Conservation (phyloP, 495 filamentous ascomycete species). For the Melanomma pulvis-pyrius region DNA sequence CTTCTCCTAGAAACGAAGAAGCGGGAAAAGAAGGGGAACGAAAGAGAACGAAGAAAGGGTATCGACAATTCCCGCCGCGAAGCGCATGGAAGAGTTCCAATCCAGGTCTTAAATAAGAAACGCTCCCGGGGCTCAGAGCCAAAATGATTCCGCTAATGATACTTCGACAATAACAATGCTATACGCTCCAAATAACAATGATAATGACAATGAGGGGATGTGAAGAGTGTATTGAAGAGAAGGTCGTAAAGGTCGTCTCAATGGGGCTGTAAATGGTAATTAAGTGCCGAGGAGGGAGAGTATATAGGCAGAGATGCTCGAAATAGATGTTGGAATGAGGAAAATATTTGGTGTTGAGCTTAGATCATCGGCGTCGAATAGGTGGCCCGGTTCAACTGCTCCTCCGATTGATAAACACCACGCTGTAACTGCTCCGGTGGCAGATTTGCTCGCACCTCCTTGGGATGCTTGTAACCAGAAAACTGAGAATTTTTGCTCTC, state of each 20-base stretch:
- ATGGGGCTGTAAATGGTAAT: neutral
- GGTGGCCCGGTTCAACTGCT: neutral
- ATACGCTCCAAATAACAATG: conserved; percentile 12
- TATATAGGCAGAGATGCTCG: neutral
- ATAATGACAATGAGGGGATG: conserved; percentile 16
- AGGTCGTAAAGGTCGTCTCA: conserved; percentile 12
- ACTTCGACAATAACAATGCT: conserved; percentile 13
- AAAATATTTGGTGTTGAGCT: neutral
- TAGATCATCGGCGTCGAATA: conserved; percentile 21
- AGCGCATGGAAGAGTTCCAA: conserved; percentile 13
- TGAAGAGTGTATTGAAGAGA: conserved; percentile 1
- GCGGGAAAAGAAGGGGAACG: neutral
- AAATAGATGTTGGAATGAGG: neutral
- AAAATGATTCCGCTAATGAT: conserved; percentile 1
- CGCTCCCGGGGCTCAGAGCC: neutral
- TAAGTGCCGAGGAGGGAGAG: neutral
- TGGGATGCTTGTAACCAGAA: conserved; percentile 46
- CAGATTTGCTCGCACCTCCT: conserved; percentile 50
- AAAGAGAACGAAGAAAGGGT: conserved; percentile 16
- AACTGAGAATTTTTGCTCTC: conserved; percentile 30
- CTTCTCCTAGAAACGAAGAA: neutral
- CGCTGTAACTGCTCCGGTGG: conserved; percentile 41
- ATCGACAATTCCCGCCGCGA: conserved; percentile 26
- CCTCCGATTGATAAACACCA: conserved; percentile 16
- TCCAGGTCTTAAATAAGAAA: conserved; percentile 10